Evolutionary conservation across 2,329 filamentous ascomycete species (phyloP), one percentile per base, ranked within the genome.

Genomic region (Fusarium sp.): DNA sequence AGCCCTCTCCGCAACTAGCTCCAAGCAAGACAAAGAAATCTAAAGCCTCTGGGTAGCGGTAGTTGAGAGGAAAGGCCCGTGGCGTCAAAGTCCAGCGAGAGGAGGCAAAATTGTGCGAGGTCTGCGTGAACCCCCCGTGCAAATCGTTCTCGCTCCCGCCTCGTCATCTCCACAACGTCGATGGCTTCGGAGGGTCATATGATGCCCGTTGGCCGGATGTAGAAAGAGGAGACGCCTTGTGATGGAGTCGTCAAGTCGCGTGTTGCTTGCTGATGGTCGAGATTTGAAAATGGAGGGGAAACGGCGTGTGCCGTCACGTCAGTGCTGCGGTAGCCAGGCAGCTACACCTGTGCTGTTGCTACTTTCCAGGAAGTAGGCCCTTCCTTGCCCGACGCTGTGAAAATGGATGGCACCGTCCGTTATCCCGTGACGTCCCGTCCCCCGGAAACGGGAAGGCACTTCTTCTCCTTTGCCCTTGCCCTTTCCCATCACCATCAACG

Each of bases 371-470:
- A 19, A 29, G 42, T 51, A 44, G 25, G 15, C 47, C 28, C 24
- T 31, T 52, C 41, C 47, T 60, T 60, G 35, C 49, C 49, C 15
- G 26, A 19, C 19, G 19, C 19, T 19, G 19, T 26, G 32, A n/a
- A 40, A 35, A 32, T 38, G 15, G 15, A 55, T 57, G 43, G 32
- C 36, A 44, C 36, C 35, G 50, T 38, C 50, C 53, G 44, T 49
- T 39, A 55, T 53, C 43, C 55, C 56, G 66, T 55, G 64, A 63
- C 53, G 61, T 55, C 45, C 62, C 42, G 52, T 58, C 41, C 26
- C 38, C 55, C 44, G 41, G 45, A 61, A 52, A 36, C 46, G 35
- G 56, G 50, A 61, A 52, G 50, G 53, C 31, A 22, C 52, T 43
- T 12, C 46, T 26, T 36, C 39, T 38, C 36, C 34, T 22, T 29